Evolutionary conservation across 495 filamentous ascomycete genomes (phyloP), one percentile per base, ranked within the genome.

Genomic region (Lasiosphaeris hirsuta): DNA sequence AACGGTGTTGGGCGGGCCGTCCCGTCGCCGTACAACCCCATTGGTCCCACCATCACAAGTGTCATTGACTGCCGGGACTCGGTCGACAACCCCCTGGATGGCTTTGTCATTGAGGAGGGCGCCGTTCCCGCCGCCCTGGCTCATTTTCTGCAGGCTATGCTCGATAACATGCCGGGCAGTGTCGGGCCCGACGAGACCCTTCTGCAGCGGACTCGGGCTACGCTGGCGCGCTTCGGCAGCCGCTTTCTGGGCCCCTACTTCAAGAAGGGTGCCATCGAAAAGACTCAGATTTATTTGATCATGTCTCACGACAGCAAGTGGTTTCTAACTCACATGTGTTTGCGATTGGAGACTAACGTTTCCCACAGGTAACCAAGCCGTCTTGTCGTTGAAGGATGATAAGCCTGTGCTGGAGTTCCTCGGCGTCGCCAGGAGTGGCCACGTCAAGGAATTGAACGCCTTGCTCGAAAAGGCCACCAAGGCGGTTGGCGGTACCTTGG

Each of bases 71-170:
- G 78, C 65, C 71, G 86, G 43, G 65, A 70, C 38, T 67, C 72
- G 10, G 69, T 76, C n/a, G 69, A 74, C 0, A 81, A 86, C 60
- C 73, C 81, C 4, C 68, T 87, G 13, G 79, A 84, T 68, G 85
- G 84, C 17, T 86, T 79, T 60, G 79, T 89, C 9, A 81, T 88
- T 33, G 78, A 87, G 62, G 84, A 89, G 61, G 84, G 86, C 4
- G 78, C 82, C 13, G 72, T 88, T 17, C 85, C 85, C 1, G 69
- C 78, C 42, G 78, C 81, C 3, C 72, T 88, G 11, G 72, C 78
- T 0, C 77, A 74, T 13, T 58, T 86, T 19, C 68, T 88, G 53
- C 82, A 84, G 60, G 58, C 71, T 0, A 79, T 87, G 75, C 67
- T 89, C 9, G 79, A 83, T 43, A 10, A 74, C 23, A 73, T 83